Evolutionary conservation across 176 grass and related monocot genomes (phyloP), one percentile per base, ranked within the genome.

Genomic region (Avena eriantha): DNA sequence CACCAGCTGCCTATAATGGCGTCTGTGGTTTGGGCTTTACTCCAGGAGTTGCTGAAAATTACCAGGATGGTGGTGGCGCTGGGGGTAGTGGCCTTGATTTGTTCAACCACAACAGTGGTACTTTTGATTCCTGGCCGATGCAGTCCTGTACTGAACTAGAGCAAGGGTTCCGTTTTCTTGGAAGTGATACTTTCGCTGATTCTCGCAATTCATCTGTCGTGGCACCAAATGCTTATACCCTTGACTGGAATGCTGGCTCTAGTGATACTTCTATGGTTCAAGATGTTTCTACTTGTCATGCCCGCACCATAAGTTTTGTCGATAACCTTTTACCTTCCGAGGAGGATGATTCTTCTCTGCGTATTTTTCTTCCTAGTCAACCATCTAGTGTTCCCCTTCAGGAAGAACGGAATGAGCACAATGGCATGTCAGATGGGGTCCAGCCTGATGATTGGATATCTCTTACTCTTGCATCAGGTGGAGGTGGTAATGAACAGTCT

Each of bases 381-480:
- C 93, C 95, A 58, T 91, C 91, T 59, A 69, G 72, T 73, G 59
- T 69, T 63, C 71, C 95, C 50, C 59, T 86, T 73, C 89, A 98
- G 63, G 72, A 78, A 86, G 83, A 88, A 81, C 60, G 57, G n/a
- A 90, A 57, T 8, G 86, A 83, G 41, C 83, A 13, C 22, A 54
- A 43, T 49, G 83, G 88, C 87, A 73, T 90, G 53, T 33, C 51
- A 82, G 89, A 89, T 70, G 91, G 86, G 80, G 73, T 92, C 22
- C 67, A 90, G n/a, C 83, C 90, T 63, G 91, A 92, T 87, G 93
- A 93, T 87, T 98, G 93, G 91, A 92, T 89, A 76, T 92, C 91
- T 72, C 93, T 98, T 82, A 88, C 85, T 34, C 93, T 95, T 74
- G 87, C 91, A 39, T 85, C 81, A 14, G 95, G 95, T 71, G 95